Evolutionary conservation across 2,329 filamentous ascomycete species (phyloP), one percentile per base, ranked within the genome.

Genomic region (Penicillium italicum): DNA sequence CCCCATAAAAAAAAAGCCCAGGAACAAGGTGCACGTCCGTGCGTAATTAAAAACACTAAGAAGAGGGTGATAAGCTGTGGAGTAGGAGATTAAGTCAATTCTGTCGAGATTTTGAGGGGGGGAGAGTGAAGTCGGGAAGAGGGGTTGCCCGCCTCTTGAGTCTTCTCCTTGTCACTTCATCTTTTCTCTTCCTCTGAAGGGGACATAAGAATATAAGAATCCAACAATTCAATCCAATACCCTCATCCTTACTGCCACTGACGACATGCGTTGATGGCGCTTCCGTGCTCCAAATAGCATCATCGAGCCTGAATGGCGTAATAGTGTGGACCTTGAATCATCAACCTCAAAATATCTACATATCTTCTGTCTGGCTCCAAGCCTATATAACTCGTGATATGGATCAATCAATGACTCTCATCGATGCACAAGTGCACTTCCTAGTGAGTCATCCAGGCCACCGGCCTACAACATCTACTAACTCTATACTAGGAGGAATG

Each of bases 401-500:
- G 63, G 62, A 65, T 55, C 60, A 58, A 55, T 64, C 56, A 16
- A 57, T 64, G 53, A 53, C 62, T 36, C 38, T 64, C 37, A 63
- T 64, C 34, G 58, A 66, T 59, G 63, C 62, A 34, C 64, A 65
- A 51, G 62, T 64, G 31, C 60, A 65, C 22, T 61, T 65, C 49
- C 48, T 66, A 45, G 63, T 65, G 46, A 63, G 60, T 56, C 40
- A 52, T 36, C 3, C 30, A 24, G n/a, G 2, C 7, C 14, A 20
- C 9, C 37, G 26, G 24, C 3, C 34, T 10, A 18, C 37, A 10
- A 38, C 14, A 38, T n/a, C 41, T 16, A 34, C 37, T 59, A 41
- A 62, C 48, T 11, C 14, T 33, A 18, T 34, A 5, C 2, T 47
- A 97, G 94, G 88, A 96, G 68, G 91, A 91, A 63, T 87, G 86